A percentile compares a stretch with the other conserved stretches of the same genome.
These are phyloP conservation scores for Mallotus repandus DNA, from an alignment of 441 rosid species.

Conservation along the genomic window DNA sequence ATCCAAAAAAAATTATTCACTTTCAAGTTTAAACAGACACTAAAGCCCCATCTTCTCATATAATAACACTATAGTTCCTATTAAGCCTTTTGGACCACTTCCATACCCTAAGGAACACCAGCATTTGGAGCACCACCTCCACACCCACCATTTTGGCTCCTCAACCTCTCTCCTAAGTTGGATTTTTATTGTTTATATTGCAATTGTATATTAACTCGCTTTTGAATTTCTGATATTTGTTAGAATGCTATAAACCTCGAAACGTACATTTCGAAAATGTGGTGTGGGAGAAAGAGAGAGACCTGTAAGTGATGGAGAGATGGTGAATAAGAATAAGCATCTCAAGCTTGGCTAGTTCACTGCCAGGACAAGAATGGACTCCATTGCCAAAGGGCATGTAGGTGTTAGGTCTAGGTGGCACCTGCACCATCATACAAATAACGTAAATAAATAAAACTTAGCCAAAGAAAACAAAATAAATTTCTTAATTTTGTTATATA, in stretches of 20 bases:
- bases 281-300: neutral
- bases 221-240: no score
- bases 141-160: neutral
- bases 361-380: constrained; percentile 94
- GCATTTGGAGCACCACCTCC: constrained; percentile 26
- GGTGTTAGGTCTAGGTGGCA: constrained; percentile 71
- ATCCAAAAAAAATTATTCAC: no score
- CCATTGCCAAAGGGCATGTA: constrained; percentile 94
- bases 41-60: neutral
- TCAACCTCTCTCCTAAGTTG: no score
- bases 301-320: constrained; percentile 76
- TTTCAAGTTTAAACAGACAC: no score
- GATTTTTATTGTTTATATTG: no score
- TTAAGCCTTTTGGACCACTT: constrained; percentile 34
- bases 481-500: neutral
- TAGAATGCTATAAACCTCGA: no score
- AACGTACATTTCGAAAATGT: no score
- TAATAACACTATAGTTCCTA: no score
- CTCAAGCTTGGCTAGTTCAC: constrained; percentile 93
- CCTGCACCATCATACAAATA: constrained; percentile 47
- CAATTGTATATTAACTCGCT: no score
- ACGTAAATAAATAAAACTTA: neutral
- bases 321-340: constrained; percentile 87
- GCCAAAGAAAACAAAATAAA: no score
- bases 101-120: constrained; percentile 31